These are phyloP conservation scores for Suillus decipiens DNA, from an alignment of 768 basidiomycete genomes.

Conservation along the genomic window DNA sequence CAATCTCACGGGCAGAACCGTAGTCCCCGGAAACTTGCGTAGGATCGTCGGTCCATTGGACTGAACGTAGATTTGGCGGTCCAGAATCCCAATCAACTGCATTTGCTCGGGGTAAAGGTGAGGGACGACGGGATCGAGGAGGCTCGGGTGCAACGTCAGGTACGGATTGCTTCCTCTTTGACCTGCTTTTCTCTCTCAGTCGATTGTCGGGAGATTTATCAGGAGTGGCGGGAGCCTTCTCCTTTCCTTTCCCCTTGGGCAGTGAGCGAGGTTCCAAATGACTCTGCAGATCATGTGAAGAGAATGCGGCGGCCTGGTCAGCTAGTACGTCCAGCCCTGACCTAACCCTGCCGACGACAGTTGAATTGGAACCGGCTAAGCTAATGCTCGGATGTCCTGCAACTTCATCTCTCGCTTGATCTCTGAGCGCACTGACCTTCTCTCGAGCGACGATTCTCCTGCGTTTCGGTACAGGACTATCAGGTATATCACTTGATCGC, in stretches of 20 bases:
- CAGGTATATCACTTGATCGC: conserved; percentile 23
- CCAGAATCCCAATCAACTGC: conserved; percentile 1
- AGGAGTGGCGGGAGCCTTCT: conserved; percentile 4
- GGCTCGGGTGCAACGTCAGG: background rate
- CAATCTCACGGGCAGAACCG: background rate
- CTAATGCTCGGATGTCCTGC: conserved; percentile 7
- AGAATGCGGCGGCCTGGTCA: conserved; percentile 66
- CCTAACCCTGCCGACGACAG: conserved; percentile 31
- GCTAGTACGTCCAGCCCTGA: conserved; percentile 74
- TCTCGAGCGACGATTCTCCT: conserved; percentile 26
- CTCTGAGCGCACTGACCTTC: conserved; percentile 15
- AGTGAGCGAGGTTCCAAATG: conserved; percentile 3
- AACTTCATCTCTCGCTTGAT: conserved; percentile 1
- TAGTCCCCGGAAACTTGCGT: background rate
- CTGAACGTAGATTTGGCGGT: conserved; percentile 3
- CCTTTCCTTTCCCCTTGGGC: conserved; percentile 26
- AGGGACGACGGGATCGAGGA: background rate
- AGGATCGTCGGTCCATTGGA: background rate
- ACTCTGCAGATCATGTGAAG: conserved; percentile 34
- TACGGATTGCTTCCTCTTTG: conserved; percentile 1
- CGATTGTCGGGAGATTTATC: background rate
- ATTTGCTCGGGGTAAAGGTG: background rate
- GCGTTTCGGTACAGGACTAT: conserved; percentile 43
- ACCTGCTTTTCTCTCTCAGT: background rate
- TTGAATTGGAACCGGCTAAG: background rate